Evolutionary conservation across 2,329 filamentous ascomycete genomes (phyloP).

Genomic region (Talaromyces funiculosus): DNA sequence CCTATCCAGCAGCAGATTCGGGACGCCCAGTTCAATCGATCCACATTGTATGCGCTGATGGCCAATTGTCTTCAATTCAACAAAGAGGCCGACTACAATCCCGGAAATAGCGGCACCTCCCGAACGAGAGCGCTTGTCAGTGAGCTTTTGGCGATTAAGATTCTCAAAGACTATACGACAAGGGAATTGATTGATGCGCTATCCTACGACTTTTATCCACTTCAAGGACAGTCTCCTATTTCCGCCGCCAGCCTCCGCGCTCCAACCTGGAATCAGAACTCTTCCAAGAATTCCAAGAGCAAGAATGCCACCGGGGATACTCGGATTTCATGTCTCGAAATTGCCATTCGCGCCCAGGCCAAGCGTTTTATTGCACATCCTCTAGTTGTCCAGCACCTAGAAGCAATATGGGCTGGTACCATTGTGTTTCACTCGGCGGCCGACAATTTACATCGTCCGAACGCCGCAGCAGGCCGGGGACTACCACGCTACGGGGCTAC

Average conservation of each 20-base stretch:
- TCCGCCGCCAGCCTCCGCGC: conserved; percentile 30
- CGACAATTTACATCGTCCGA: conserved; percentile 68
- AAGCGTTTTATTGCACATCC: conserved; percentile 91
- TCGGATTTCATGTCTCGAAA: conserved; percentile 82
- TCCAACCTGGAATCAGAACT: conserved; percentile 27
- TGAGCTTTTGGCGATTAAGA: conserved; percentile 81
- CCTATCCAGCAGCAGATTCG: conserved; percentile 89
- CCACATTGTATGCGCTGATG: conserved; percentile 82
- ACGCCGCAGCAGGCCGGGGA: conserved; percentile 31
- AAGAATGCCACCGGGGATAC: conserved; percentile 56
- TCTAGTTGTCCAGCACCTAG: conserved; percentile 86
- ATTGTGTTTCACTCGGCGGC: conserved; percentile 90
- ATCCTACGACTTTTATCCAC: conserved; percentile 89
- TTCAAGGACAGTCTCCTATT: conserved; percentile 66
- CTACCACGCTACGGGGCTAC: conserved; percentile 23
- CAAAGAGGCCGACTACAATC: conserved; percentile 77
- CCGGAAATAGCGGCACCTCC: conserved; percentile 77
- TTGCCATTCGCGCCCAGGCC: conserved; percentile 85
- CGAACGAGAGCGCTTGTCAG: conserved; percentile 81
- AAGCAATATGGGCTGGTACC: conserved; percentile 93
- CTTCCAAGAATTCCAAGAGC: conserved; percentile 33
- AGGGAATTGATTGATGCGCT: conserved; percentile 88
- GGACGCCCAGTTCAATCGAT: conserved; percentile 74
- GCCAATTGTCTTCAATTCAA: conserved; percentile 90
- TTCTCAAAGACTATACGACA: conserved; percentile 84